Conservation (phyloP, 2,329 filamentous ascomycete genomes). For the Fusarium pseudonygamai region DNA sequence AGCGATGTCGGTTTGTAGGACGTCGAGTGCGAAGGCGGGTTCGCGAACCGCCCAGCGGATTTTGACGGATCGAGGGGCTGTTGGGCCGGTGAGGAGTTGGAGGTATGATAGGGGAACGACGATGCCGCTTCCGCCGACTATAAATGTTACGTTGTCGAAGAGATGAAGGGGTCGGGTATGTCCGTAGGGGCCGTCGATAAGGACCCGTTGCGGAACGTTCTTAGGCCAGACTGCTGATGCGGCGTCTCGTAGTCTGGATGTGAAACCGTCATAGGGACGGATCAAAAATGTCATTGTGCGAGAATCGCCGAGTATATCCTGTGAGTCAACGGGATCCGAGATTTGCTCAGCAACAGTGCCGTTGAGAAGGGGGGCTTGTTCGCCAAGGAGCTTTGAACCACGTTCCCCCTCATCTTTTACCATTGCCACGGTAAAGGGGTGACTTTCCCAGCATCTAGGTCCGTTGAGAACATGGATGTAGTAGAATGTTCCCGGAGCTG, state of each 20-base stretch:
- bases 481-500: conserved; percentile 55
- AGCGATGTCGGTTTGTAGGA: conserved; percentile 48
- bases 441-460: conserved; percentile 57
- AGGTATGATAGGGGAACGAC: conserved; percentile 55
- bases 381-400: conserved; percentile 38
- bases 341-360: background rate
- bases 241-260: conserved; percentile 47
- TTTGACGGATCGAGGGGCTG: conserved; percentile 40
- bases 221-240: conserved; percentile 41
- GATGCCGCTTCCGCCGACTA: conserved; percentile 58
- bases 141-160: conserved; percentile 54
- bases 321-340: background rate
- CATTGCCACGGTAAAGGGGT: conserved; percentile 59
- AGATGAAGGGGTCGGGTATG: conserved; percentile 50
- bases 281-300: conserved; percentile 54
- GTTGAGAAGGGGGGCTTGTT: conserved; percentile 48
- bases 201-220: conserved; percentile 46
- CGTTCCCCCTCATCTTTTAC: conserved; percentile 29
- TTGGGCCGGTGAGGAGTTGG: conserved; percentile 34
- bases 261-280: conserved; percentile 58
- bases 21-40: conserved; percentile 48
- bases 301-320: background rate
- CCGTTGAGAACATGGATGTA: conserved; percentile 56
- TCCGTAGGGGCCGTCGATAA: conserved; percentile 59
- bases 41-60: conserved; percentile 58